Percentiles rank a stretch among this genome's conserved stretches.
phyloP scores from a whole-genome alignment of 768 basidiomycete genomes.

The Pleurotus tuber-regium region DNA sequence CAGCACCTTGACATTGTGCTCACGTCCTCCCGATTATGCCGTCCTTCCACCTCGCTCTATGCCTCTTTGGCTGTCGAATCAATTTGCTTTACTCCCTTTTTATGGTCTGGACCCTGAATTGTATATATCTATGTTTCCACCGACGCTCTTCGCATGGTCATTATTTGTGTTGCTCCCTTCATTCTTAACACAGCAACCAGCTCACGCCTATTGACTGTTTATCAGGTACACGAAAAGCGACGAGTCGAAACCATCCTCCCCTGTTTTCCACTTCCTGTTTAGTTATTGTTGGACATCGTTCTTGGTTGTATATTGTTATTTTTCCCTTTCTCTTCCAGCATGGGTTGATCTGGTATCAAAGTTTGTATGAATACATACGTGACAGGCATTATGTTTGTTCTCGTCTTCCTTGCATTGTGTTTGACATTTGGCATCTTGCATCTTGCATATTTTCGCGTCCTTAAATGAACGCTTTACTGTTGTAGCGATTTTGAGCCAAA shows the following conservation, averaged over 20 bases:
- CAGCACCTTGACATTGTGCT: neutral
- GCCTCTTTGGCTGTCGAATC: neutral
- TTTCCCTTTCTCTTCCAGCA: neutral
- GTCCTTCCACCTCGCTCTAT: neutral
- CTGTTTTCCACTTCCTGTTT: neutral
- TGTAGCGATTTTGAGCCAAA: too few species aligned
- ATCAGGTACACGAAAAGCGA: neutral
- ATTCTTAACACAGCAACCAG: too few species aligned
- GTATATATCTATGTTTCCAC: slow-evolving; percentile 1
- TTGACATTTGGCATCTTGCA: neutral
- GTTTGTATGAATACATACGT: slow-evolving; percentile 5
- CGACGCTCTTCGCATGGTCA: neutral
- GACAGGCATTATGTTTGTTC: neutral
- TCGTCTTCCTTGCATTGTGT: neutral
- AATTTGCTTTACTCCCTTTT: neutral
- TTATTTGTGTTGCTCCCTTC: neutral
- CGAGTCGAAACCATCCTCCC: neutral
- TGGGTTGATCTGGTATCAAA: slow-evolving; percentile 9
- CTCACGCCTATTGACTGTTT: neutral
- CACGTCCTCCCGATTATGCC: neutral
- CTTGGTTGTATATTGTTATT: slow-evolving; percentile 4
- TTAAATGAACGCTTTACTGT: too few species aligned
- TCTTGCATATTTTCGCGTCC: neutral
- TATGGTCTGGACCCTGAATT: neutral
- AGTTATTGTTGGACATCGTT: slow-evolving; percentile 3